Conservation (phyloP, 2,329 filamentous ascomycete genomes). For the Lachnellula subtilissima region DNA sequence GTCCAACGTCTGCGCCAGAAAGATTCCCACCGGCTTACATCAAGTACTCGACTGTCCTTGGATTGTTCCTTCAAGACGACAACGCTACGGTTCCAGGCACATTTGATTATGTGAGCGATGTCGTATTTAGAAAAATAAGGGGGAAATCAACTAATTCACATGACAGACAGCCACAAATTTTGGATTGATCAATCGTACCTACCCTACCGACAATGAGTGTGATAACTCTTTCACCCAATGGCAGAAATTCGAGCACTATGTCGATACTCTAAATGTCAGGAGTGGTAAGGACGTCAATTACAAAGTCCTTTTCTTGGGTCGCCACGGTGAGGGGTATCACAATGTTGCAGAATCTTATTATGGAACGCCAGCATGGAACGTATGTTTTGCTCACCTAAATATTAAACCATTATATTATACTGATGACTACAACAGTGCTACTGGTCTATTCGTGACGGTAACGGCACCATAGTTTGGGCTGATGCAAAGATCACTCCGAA, state of each 20-base stretch:
- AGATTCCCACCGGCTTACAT: constrained; percentile 34
- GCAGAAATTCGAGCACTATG: constrained; percentile 58
- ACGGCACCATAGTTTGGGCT: constrained; percentile 57
- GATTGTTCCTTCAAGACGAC: constrained; percentile 62
- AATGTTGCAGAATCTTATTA: constrained; percentile 61
- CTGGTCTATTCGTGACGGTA: constrained; percentile 61
- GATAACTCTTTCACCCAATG: constrained; percentile 51
- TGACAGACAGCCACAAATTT: constrained; percentile 56
- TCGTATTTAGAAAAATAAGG: neutral
- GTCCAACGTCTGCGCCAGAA: neutral
- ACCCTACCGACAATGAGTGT: constrained; percentile 47
- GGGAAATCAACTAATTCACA: neutral
- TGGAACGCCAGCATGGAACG: constrained; percentile 65
- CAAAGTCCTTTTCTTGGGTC: constrained; percentile 57
- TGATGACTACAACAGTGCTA: constrained; percentile 45
- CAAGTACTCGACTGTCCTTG: constrained; percentile 55
- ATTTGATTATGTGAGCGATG: constrained; percentile 58
- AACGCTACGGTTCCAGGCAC: constrained; percentile 46
- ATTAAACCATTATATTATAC: neutral
- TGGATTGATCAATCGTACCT: constrained; percentile 59
- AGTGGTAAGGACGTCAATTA: constrained; percentile 47
- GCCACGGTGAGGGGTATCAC: constrained; percentile 38
- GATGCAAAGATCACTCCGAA: constrained; percentile 57
- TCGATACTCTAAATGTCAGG: constrained; percentile 48
- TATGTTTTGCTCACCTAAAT: constrained; percentile 32